A percentile compares a stretch with the other conserved stretches of the same genome.
These are phyloP conservation scores for Phytophthora pluvialis DNA, from an alignment of 352 stramenopile species.

Conservation along the genomic window DNA sequence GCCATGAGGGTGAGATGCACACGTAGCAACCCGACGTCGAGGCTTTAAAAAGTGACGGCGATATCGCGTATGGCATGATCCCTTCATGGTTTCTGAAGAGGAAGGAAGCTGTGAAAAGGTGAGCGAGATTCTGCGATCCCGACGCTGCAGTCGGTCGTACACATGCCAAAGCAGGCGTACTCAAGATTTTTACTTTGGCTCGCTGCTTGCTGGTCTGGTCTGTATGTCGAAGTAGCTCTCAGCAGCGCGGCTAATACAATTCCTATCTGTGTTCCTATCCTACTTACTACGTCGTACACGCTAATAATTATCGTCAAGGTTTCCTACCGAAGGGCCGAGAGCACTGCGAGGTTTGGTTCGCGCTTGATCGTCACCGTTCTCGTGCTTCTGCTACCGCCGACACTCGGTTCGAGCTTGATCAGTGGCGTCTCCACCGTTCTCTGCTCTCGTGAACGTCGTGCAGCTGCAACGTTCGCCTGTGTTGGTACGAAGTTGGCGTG, in stretches of 20 bases:
- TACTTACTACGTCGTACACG: slow-evolving; percentile 23
- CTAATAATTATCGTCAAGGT: slow-evolving; percentile 38
- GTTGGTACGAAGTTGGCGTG: slow-evolving; percentile 68
- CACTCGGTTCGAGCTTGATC: neutral
- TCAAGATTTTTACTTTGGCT: slow-evolving; percentile 16
- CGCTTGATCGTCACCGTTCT: slow-evolving; percentile 20
- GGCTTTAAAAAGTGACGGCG: neutral
- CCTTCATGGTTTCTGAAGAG: slow-evolving; percentile 12
- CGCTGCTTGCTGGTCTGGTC: slow-evolving; percentile 5
- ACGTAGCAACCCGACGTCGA: neutral
- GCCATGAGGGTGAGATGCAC: slow-evolving; percentile 8
- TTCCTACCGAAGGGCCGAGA: slow-evolving; percentile 33
- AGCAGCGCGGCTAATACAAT: slow-evolving; percentile 31
- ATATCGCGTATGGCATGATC: neutral
- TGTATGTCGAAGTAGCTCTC: slow-evolving; percentile 2
- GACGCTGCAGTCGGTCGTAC: neutral
- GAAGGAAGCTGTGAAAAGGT: slow-evolving; percentile 3
- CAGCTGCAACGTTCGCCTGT: slow-evolving; percentile 12
- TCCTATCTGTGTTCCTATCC: slow-evolving; percentile 29
- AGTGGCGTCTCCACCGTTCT: too few relatives aligned
- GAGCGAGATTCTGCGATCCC: slow-evolving; percentile 1
- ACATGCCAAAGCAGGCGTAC: slow-evolving; percentile 2
- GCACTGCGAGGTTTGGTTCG: slow-evolving; percentile 30
- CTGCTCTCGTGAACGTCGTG: slow-evolving; percentile 1
- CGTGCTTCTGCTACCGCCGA: neutral